These are phyloP conservation scores for Cladosporium sp. DNA, from an alignment of 2,329 filamentous ascomycete genomes.

Conservation along the genomic window DNA sequence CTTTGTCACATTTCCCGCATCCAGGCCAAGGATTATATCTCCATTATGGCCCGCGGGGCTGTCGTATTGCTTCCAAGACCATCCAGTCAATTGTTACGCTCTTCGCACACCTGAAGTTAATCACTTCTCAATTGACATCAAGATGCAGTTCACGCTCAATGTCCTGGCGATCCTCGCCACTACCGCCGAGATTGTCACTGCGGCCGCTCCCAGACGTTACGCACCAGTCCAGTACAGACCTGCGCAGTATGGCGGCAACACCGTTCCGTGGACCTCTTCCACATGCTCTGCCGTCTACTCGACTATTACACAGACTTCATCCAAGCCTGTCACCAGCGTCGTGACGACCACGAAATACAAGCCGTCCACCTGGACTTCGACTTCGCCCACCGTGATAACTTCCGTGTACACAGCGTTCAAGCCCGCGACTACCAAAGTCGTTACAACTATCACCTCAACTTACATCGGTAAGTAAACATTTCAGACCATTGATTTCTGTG, in stretches of 20 bases:
- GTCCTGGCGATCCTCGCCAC: constrained; percentile 13
- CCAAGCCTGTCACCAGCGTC: constrained; percentile 8
- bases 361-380: constrained; percentile 15
- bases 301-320: constrained; percentile 2
- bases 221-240: not conserved
- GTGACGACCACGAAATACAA: constrained; percentile 13
- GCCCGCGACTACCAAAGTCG: constrained; percentile 4
- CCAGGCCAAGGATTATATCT: not conserved
- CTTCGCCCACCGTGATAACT: constrained; percentile 10
- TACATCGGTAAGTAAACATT: constrained; percentile 3
- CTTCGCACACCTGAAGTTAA: not conserved
- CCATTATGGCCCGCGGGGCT: not conserved
- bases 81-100: not conserved
- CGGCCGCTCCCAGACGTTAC: constrained; percentile 7
- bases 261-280: constrained; percentile 16
- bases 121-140: not conserved
- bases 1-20: constrained; percentile 12
- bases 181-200: not conserved
- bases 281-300: constrained; percentile 17
- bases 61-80: not conserved
- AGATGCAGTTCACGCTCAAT: constrained; percentile 15
- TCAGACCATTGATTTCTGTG: not conserved
- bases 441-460: constrained; percentile 1
- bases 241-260: not conserved
- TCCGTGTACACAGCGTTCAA: constrained; percentile 13